phyloP scores from a whole-genome alignment of 805 yeast genomes.

The Hanseniaspora clermontiae region DNA sequence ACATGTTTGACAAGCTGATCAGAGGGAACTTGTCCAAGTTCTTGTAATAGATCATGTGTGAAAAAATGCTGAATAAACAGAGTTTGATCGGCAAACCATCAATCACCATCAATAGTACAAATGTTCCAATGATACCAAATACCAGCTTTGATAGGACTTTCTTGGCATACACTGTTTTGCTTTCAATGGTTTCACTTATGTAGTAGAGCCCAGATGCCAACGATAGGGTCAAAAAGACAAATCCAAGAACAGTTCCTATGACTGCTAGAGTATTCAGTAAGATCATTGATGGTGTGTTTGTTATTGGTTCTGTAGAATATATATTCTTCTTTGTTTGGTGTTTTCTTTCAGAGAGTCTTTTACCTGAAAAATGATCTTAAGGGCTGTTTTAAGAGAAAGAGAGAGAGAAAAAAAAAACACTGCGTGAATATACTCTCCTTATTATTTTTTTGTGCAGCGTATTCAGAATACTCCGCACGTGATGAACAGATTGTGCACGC shows the following conservation, averaged over 20 bases:
- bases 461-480: no score
- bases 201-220: constrained; percentile 88
- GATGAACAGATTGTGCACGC: not conserved
- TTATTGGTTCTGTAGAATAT: not conserved
- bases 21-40: constrained; percentile 75
- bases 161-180: constrained; percentile 75
- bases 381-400: no score
- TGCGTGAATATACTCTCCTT: no score
- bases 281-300: constrained; percentile 29
- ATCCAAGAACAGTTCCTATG: constrained; percentile 49
- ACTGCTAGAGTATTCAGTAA: constrained; percentile 46
- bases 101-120: constrained; percentile 47
- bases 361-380: no score
- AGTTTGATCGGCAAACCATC: constrained; percentile 71
- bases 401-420: no score
- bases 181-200: constrained; percentile 84
- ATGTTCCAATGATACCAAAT: constrained; percentile 42
- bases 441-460: no score
- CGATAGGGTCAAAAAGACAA: constrained; percentile 46
- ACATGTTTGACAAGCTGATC: constrained; percentile 58
- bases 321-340: no score
- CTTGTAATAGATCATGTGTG: constrained; percentile 63
- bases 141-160: constrained; percentile 53
- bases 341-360: no score
- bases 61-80: constrained; percentile 51